Conservation (phyloP, 2,329 filamentous ascomycete genomes). For the Trichoderma lentiforme region DNA sequence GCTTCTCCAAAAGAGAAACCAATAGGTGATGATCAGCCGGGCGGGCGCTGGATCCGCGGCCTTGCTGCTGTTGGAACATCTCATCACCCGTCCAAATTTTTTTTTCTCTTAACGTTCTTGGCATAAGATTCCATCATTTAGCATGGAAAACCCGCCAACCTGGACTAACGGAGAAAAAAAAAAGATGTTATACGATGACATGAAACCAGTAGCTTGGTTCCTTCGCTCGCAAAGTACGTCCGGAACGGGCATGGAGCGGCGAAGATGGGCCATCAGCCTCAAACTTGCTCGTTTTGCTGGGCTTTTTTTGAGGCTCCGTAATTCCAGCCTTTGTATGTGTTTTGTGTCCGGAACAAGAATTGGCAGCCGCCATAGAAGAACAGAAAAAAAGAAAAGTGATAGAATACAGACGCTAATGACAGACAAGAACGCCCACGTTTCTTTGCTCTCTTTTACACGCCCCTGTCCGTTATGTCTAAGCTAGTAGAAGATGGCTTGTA, state of each 20-base stretch:
- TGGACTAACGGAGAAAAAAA: neutral
- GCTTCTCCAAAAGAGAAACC: neutral
- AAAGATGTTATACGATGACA: neutral
- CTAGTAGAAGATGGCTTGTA: neutral
- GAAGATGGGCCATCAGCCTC: neutral
- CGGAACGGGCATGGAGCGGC: neutral
- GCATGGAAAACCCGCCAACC: neutral
- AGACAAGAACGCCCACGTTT: neutral
- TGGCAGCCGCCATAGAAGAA: neutral
- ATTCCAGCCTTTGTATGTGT: neutral
- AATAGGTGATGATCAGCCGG: neutral
- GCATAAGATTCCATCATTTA: neutral
- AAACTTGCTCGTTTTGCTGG: neutral
- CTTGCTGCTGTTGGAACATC: neutral
- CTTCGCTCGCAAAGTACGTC: neutral
- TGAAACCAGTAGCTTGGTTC: neutral
- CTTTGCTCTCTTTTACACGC: neutral
- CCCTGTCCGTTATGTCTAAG: neutral
- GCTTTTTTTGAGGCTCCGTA: neutral
- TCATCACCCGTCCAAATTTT: neutral
- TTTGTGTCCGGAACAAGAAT: neutral
- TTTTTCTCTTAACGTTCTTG: neutral
- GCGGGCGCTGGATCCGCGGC: neutral
- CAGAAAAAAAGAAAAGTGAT: neutral
- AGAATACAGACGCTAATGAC: neutral